These are phyloP conservation scores for Tremella yokohamensis DNA, from an alignment of 768 basidiomycete species.

Conservation along the genomic window DNA sequence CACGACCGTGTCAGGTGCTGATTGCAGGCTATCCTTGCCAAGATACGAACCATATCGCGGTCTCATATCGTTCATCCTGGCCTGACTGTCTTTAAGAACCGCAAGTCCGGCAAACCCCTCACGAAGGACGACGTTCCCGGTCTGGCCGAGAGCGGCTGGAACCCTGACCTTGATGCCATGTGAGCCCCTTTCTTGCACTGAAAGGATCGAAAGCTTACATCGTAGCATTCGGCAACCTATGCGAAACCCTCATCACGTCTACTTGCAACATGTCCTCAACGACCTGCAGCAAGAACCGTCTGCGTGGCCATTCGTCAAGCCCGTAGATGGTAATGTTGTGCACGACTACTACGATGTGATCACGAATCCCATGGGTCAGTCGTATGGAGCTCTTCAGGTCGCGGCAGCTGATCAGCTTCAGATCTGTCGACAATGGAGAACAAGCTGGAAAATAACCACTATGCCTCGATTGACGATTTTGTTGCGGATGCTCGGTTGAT, in stretches of 20 bases:
- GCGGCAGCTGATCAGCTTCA: conserved; percentile 45
- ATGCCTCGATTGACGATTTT: conserved; percentile 69
- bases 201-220: neutral
- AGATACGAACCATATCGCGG: conserved; percentile 78
- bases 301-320: conserved; percentile 81
- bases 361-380: conserved; percentile 84
- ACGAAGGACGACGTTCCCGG: conserved; percentile 83
- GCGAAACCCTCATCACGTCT: conserved; percentile 58
- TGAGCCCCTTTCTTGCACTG: conserved; percentile 51
- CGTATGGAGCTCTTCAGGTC: neutral
- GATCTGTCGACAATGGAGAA: conserved; percentile 83
- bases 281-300: conserved; percentile 73
- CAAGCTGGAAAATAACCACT: conserved; percentile 85
- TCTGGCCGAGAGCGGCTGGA: conserved; percentile 90
- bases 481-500: conserved; percentile 75
- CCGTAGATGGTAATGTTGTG: conserved; percentile 76
- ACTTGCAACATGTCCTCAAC: conserved; percentile 73
- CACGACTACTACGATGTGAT: conserved; percentile 86
- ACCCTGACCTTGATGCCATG: conserved; percentile 71
- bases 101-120: conserved; percentile 54
- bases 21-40: conserved; percentile 67
- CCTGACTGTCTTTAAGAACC: conserved; percentile 68
- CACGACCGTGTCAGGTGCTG: neutral
- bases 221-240: conserved; percentile 53
- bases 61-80: conserved; percentile 84